Percentiles rank a stretch among this genome's conserved stretches.
phyloP scores from a whole-genome alignment of 495 filamentous ascomycete genomes.

The Penicillium goetzii region DNA sequence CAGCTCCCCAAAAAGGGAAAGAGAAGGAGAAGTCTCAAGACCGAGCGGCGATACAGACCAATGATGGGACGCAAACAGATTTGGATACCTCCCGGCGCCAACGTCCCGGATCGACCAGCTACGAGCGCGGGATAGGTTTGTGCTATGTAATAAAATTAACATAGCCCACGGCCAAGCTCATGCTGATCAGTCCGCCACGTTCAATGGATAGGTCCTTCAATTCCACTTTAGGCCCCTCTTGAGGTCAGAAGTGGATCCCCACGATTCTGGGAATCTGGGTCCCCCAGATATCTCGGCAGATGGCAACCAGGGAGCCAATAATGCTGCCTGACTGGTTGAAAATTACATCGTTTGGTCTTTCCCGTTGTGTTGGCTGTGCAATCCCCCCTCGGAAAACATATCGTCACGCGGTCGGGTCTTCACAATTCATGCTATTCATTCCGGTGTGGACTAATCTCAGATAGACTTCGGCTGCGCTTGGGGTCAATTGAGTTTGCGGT shows the following conservation, averaged over 20 bases:
- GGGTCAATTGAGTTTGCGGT: background rate
- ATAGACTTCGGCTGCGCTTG: background rate
- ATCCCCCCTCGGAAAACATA: conserved; percentile 3
- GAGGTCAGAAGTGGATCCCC: conserved; percentile 10
- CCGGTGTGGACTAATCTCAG: background rate
- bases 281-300: background rate
- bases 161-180: background rate
- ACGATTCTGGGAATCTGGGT: background rate
- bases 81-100: background rate
- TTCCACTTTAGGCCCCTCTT: background rate
- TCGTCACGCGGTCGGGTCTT: conserved; percentile 4
- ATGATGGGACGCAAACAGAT: conserved; percentile 1
- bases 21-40: conserved; percentile 22
- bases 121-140: background rate
- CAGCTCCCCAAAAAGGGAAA: conserved; percentile 22
- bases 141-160: background rate
- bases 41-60: conserved; percentile 33
- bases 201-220: background rate
- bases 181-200: background rate
- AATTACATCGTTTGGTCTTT: conserved; percentile 17
- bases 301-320: background rate
- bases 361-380: background rate
- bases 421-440: background rate
- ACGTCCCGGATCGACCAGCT: background rate
- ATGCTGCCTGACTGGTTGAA: conserved; percentile 10